A percentile compares a stretch with the other conserved stretches of the same genome.
phyloP scores from a whole-genome alignment of 768 basidiomycete genomes.

The Boletus rufocinnamomeus region DNA sequence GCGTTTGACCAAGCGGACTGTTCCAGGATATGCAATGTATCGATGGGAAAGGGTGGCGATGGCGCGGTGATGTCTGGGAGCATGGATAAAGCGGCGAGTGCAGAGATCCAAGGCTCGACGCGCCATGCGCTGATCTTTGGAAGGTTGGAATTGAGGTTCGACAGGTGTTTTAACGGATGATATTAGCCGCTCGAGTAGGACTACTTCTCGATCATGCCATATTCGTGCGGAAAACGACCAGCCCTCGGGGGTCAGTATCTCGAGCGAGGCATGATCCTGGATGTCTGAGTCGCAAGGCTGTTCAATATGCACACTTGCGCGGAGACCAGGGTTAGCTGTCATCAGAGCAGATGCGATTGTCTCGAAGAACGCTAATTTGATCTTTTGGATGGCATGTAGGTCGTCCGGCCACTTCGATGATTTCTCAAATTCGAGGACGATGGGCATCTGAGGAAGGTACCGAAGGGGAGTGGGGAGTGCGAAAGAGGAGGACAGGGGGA shows the following conservation, averaged over 20 bases:
- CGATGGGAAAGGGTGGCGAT: slow-evolving; percentile 79
- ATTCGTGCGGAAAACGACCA: slow-evolving; percentile 86
- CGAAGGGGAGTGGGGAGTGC: slow-evolving; percentile 59
- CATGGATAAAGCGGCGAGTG: slow-evolving; percentile 71
- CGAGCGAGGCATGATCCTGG: slow-evolving; percentile 69
- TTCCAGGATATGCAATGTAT: slow-evolving; percentile 76
- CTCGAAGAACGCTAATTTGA: slow-evolving; percentile 92
- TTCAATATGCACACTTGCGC: slow-evolving; percentile 60
- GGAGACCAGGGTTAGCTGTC: slow-evolving; percentile 49
- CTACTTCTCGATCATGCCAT: slow-evolving; percentile 85
- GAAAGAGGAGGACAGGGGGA: slow-evolving; percentile 53
- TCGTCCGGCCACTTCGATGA: slow-evolving; percentile 96
- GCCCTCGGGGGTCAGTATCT: slow-evolving; percentile 77
- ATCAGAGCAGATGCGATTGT: slow-evolving; percentile 69
- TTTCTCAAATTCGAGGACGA: slow-evolving; percentile 88
- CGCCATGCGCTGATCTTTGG: slow-evolving; percentile 54
- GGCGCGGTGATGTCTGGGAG: slow-evolving; percentile 83
- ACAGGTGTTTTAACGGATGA: slow-evolving; percentile 39
- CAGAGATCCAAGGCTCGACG: slow-evolving; percentile 60
- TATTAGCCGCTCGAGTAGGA: slow-evolving; percentile 71
- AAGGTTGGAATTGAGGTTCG: slow-evolving; percentile 10
- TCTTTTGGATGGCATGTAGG: slow-evolving; percentile 85
- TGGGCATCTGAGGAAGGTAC: slow-evolving; percentile 67
- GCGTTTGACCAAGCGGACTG: slow-evolving; percentile 85
- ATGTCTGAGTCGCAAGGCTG: slow-evolving; percentile 54